Evolutionary conservation across 345 rosid species (phyloP), one percentile per base, ranked within the genome.

Genomic region (Carallia pectinifolia): DNA sequence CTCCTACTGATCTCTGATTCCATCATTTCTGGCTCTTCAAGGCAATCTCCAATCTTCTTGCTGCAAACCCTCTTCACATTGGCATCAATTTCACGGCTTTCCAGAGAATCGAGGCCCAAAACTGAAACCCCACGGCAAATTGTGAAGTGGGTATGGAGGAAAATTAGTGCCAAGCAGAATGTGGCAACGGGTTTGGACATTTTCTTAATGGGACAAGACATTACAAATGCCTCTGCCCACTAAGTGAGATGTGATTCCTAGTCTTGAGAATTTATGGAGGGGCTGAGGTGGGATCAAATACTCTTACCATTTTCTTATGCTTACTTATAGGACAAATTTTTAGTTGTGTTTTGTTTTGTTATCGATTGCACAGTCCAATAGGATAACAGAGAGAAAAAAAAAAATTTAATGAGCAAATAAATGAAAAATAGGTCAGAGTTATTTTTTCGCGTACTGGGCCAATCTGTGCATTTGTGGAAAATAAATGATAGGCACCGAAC

Each of bases 1-100:
- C 97, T 88, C 86, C 92, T 80, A 78, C 79, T 90, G 72, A 62
- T 83, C 74, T 92, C 94, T 4, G 92, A 83, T 54, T 91, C 91
- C 97, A 95, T 83, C 97, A 95, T 83, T 64, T 87, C 81, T 33
- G 76, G 66, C 59, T 85, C 94, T 7, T 73, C 79, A 23, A 82
- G 56, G 73, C 85, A 77, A 40, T 85, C 88, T 70, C 83, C 94
- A 37, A 82, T 67, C 68, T 69, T 78, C 33, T 67, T 66, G 71
- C 62, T 19, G 62, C 85, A 76, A 50, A 36, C 85, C 77, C 74
- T 77, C n/a, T 55, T 72, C 31, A 74, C 68, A 66, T 80, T 56
- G 27, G 76, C 78, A 71, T 87, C 87, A 47, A 84, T 67, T 66
- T 79, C 82, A 1, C 67, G 6, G 81, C 31, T 78, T 39, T 63